Conservation (phyloP, 805 yeast genomes). For the Isabelozyma rhagii region DNA sequence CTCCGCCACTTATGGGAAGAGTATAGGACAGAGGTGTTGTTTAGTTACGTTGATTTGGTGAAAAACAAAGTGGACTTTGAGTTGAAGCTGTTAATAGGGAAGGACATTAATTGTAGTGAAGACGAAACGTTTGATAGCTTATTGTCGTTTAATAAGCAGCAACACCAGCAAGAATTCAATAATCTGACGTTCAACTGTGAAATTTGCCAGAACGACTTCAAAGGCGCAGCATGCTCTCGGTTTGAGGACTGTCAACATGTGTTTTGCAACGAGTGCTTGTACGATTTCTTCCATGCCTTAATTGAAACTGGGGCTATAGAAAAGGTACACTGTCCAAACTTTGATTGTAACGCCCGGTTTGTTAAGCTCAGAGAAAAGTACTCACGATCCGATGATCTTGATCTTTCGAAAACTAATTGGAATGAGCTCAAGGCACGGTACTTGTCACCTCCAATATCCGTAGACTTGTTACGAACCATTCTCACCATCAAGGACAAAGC, state of each 20-base stretch:
- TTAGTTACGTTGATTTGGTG: conserved; percentile 41
- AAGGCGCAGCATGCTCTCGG: conserved; percentile 39
- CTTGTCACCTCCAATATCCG: conserved; percentile 40
- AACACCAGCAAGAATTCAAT: conserved; percentile 22
- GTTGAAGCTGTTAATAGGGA: conserved; percentile 5
- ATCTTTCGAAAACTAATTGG: conserved; percentile 16
- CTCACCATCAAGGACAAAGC: conserved; percentile 11
- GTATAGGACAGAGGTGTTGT: conserved; percentile 36
- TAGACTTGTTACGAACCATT: conserved; percentile 28
- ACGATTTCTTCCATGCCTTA: conserved; percentile 36
- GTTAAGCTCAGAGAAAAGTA: conserved; percentile 12
- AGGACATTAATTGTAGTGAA: conserved; percentile 3
- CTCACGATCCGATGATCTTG: conserved; percentile 11
- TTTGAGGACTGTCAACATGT: conserved; percentile 47
- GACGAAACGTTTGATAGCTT: conserved; percentile 11
- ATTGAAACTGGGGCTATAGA: conserved; percentile 49
- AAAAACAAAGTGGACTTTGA: conserved; percentile 18
- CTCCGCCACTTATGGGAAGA: conserved; percentile 32
- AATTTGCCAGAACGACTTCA: conserved; percentile 51
- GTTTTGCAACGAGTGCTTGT: conserved; percentile 47
- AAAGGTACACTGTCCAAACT: conserved; percentile 57
- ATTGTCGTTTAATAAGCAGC: conserved; percentile 17
- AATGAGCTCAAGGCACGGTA: conserved; percentile 30
- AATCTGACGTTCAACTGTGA: conserved; percentile 45
- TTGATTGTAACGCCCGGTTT: conserved; percentile 37